Percentiles rank a stretch among this genome's conserved stretches.
Conservation (phyloP, 306 rosid species). For the Trifolium pratense region DNA sequence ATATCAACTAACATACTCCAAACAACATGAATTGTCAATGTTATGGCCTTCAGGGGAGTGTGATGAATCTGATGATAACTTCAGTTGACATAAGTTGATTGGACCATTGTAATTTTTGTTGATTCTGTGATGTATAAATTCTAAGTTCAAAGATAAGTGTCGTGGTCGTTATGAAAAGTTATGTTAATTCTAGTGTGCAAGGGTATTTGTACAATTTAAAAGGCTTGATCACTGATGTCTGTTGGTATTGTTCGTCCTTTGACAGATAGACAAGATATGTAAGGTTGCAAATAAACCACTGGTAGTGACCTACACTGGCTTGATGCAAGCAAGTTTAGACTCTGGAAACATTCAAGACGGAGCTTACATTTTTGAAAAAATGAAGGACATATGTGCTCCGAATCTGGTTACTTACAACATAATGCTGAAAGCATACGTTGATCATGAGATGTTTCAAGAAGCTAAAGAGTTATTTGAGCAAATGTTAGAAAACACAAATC, state of each 20-base stretch:
- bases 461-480: constrained; percentile 68
- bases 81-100: constrained; percentile 30
- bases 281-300: constrained; percentile 93
- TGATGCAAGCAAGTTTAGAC: constrained; percentile 86
- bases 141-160: neutral
- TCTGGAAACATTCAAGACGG: constrained; percentile 68
- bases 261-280: constrained; percentile 88
- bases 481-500: constrained; percentile 60
- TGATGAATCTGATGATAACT: constrained; percentile 18
- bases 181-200: constrained; percentile 12
- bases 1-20: constrained; percentile 18
- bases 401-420: constrained; percentile 88
- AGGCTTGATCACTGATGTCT: constrained; percentile 38
- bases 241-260: constrained; percentile 37
- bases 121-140: constrained; percentile 16
- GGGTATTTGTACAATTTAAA: constrained; percentile 22
- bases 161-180: constrained; percentile 4
- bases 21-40: constrained; percentile 23
- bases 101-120: constrained; percentile 16
- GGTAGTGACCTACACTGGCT: constrained; percentile 93
- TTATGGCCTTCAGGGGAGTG: neutral
- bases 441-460: constrained; percentile 76
- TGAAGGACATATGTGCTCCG: constrained; percentile 80
- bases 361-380: constrained; percentile 70
- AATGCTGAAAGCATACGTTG: constrained; percentile 78